Evolutionary conservation across 176 grass and related monocot species (phyloP).

Genomic region (Chrysopogon serrulatus): DNA sequence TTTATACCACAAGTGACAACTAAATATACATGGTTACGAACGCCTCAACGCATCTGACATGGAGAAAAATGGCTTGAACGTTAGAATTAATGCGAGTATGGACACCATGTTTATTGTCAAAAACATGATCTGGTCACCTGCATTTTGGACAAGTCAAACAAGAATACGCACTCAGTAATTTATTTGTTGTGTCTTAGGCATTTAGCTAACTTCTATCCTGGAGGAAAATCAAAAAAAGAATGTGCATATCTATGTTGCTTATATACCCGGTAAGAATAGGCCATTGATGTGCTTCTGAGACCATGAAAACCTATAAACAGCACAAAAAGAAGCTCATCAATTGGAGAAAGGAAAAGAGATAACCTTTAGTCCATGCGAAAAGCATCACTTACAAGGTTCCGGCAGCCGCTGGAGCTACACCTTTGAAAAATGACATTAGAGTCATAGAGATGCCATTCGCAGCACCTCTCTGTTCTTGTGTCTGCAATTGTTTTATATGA

Average conservation of each 20-base stretch:
- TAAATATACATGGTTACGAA: neutral
- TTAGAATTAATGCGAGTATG: constrained; percentile 28
- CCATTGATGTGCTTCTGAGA: neutral
- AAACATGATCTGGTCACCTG: constrained; percentile 69
- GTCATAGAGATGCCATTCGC: too few species aligned
- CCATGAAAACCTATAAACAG: neutral
- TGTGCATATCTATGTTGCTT: neutral
- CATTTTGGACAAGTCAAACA: neutral
- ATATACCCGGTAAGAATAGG: neutral
- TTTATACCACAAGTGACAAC: neutral
- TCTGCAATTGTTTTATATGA: constrained; percentile 19
- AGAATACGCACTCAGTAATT: neutral
- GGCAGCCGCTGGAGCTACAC: too few species aligned
- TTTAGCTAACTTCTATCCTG: neutral
- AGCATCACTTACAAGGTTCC: constrained; percentile 48
- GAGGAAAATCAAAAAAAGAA: neutral
- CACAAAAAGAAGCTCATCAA: neutral
- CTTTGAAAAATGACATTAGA: too few species aligned
- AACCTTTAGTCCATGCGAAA: neutral
- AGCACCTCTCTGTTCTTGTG: constrained; percentile 61
- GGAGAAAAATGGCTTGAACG: constrained; percentile 45
- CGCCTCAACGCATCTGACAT: neutral
- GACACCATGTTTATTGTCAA: constrained; percentile 38
- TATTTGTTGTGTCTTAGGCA: neutral
- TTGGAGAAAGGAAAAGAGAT: neutral